Evolutionary conservation across 805 yeast genomes (phyloP), one percentile per base, ranked within the genome.

Genomic region (Wickerhamiella slavikovae): DNA sequence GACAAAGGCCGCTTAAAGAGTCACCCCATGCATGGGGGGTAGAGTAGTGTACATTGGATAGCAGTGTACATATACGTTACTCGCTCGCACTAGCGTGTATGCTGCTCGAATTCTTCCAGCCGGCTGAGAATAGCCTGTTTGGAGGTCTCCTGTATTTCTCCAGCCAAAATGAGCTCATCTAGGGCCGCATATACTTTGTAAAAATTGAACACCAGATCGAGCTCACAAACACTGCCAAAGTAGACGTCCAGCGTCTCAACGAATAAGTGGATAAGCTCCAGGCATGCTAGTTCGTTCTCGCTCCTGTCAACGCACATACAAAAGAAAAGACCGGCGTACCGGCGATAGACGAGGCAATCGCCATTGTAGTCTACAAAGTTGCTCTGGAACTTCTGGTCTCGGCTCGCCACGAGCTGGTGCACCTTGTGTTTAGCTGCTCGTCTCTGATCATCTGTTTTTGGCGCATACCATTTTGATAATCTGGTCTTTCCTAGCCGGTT

Each of bases 401-500:
- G 61, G 2, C 83, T 62, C 0, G 83, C 71, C 6, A 83, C 71
- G 27, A 79, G 55, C 33, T 82, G 62, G 52, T 83, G 93, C 9
- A 80, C 71, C 25, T 76, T 79, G 15, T 58, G 56, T 17, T 68
- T 66, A 22, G 64, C 41, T 28, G 50, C 55, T 31, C 55, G 42
- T 38, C 67, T 64, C 35, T 66, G 69, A 3, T 48, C 41, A 25
- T 64, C 63, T 4, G 55, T 33, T 34, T 53, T 55, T 6, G 60
- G 54, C 6, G 48, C 47, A 46, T 64, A 85, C 83, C 91, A 83
- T 49, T 80, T 75, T 5, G 78, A 72, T 11, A 85, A 55, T 35
- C 98, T 65, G 15, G 85, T 68, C 39, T 77, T 77, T n/a, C 98
- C 96, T 54, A 85, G 95, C 34, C 93, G 64, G 48, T 85, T 85